Percentiles rank a stretch among this genome's conserved stretches.
Evolutionary conservation across 176 grass and related monocot genomes (phyloP).

Genomic region (barley (Hordeum vulgare)): DNA sequence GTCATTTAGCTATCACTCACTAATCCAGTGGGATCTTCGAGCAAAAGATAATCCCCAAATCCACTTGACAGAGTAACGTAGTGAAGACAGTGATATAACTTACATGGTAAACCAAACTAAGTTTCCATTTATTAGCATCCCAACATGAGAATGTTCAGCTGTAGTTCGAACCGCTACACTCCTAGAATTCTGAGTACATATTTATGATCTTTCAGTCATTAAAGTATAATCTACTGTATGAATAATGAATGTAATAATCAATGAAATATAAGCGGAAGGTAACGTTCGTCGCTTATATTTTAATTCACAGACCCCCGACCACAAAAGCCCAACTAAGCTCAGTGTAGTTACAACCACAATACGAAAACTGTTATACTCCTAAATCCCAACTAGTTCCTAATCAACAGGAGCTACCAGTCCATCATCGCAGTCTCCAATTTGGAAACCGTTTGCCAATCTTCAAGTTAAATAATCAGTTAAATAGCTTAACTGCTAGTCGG

Average conservation of each 20-base stretch:
- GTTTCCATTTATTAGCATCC: background rate
- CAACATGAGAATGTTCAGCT: background rate
- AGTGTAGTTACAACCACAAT: background rate
- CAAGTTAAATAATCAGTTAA: constrained; percentile 13
- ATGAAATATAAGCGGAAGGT: background rate
- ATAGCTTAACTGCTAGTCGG: background rate
- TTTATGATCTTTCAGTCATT: constrained; percentile 5
- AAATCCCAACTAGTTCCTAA: background rate
- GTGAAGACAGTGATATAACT: constrained; percentile 1
- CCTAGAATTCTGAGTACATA: background rate
- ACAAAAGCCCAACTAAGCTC: background rate
- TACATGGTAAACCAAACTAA: constrained; percentile 3
- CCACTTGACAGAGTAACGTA: background rate
- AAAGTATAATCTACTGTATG: background rate
- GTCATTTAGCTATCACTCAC: constrained; percentile 2
- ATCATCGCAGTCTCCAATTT: background rate
- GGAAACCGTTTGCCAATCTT: background rate
- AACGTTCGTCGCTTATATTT: background rate
- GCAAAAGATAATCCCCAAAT: constrained; percentile 17
- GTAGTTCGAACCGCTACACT: background rate
- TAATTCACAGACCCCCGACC: background rate
- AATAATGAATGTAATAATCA: background rate
- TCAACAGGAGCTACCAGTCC: constrained; percentile 2
- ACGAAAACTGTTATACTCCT: background rate
- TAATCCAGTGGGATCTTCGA: background rate